Evolutionary conservation across 805 yeast species (phyloP).

Genomic region (Lipomyces sp.): DNA sequence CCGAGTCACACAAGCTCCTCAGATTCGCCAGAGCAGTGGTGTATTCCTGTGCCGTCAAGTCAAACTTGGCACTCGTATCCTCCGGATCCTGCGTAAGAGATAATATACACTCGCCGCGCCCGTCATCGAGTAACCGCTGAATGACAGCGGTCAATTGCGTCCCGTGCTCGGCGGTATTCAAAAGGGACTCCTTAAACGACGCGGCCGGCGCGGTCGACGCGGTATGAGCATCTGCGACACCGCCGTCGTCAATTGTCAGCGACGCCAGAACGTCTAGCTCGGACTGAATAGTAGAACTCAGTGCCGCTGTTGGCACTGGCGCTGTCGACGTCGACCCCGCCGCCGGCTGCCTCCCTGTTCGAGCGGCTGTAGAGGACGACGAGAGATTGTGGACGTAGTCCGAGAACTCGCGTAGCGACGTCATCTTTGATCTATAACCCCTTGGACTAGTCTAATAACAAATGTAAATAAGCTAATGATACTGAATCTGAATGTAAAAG

Average conservation of each 20-base stretch:
- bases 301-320: not conserved
- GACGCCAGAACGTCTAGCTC: constrained; percentile 24
- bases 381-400: constrained; percentile 21
- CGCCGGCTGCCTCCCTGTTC: not conserved
- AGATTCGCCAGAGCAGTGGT: constrained; percentile 13
- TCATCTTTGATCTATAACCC: constrained; percentile 1
- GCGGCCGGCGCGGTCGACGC: not conserved
- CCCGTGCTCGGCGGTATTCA: constrained; percentile 2
- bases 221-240: not conserved
- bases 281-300: constrained; percentile 4
- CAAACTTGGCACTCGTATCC: constrained; percentile 5
- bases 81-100: constrained; percentile 15
- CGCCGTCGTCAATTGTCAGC: constrained; percentile 10
- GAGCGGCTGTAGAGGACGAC: not conserved
- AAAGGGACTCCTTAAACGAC: constrained; percentile 17
- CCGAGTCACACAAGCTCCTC: constrained; percentile 5
- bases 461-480: not conserved
- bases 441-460: not conserved
- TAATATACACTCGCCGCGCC: constrained; percentile 22
- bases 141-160: not conserved
- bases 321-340: not conserved
- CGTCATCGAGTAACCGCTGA: constrained; percentile 12
- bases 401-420: constrained; percentile 26
- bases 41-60: constrained; percentile 13
- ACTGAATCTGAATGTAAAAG: not conserved